Conservation (phyloP, 164 flowering plant species). For the Chloranthus sessilifolius region DNA sequence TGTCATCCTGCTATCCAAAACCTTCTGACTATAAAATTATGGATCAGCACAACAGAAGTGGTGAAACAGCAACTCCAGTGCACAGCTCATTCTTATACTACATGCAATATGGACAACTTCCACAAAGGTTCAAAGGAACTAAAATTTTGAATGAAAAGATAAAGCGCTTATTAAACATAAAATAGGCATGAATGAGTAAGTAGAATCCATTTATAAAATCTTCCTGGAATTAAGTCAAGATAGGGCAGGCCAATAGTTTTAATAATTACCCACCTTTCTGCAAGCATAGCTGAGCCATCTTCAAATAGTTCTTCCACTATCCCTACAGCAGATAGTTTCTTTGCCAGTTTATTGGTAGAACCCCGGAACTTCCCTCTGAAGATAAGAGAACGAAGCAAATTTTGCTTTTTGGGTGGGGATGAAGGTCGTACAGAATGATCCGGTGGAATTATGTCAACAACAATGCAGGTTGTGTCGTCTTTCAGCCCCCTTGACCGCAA, state of each 20-base stretch:
- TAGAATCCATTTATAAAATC: too few species aligned
- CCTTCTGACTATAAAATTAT: too few species aligned
- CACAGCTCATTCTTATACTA: too few species aligned
- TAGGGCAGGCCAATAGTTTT: neutral
- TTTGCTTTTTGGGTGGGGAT: constrained; percentile 41
- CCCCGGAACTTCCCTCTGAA: constrained; percentile 39
- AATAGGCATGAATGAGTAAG: too few species aligned
- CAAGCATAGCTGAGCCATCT: constrained; percentile 87
- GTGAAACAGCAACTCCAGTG: too few species aligned
- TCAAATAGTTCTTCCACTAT: constrained; percentile 78
- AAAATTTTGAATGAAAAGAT: too few species aligned
- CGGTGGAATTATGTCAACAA: constrained; percentile 61
- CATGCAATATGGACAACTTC: too few species aligned
- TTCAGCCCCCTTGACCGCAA: constrained; percentile 63
- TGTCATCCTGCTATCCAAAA: too few species aligned
- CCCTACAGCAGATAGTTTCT: constrained; percentile 63
- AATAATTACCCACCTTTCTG: constrained; percentile 43
- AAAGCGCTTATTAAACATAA: too few species aligned
- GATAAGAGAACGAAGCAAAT: constrained; percentile 35
- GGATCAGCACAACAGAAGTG: too few species aligned
- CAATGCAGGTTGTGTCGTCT: constrained; percentile 74
- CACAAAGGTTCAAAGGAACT: too few species aligned
- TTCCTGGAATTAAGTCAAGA: too few species aligned
- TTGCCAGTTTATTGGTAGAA: constrained; percentile 30
- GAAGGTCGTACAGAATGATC: constrained; percentile 40